These are phyloP conservation scores for Metschnikowia shivogae DNA, from an alignment of 805 yeast genomes.

Conservation along the genomic window DNA sequence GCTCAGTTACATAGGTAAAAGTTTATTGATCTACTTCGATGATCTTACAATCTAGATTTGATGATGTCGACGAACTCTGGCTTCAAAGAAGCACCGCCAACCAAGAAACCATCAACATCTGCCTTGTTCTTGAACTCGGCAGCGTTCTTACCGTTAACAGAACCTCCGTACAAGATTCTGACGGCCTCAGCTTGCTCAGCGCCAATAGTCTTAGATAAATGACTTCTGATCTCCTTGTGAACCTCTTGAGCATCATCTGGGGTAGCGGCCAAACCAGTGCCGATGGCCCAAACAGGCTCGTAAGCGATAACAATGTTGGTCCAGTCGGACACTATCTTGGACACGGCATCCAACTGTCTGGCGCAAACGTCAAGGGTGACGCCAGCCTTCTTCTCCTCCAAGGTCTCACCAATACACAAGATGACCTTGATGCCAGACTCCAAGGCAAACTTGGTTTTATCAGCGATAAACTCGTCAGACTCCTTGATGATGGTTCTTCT, in stretches of 20 bases:
- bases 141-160: constrained; percentile 94
- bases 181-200: constrained; percentile 67
- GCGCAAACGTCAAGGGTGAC: constrained; percentile 81
- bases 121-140: constrained; percentile 82
- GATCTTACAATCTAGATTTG: constrained; percentile 73
- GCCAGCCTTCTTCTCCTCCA: constrained; percentile 90
- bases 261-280: constrained; percentile 98
- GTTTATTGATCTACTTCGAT: background rate
- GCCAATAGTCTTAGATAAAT: constrained; percentile 74
- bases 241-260: constrained; percentile 97
- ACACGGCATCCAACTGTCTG: constrained; percentile 86
- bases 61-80: constrained; percentile 96
- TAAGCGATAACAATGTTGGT: constrained; percentile 88
- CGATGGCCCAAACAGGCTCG: constrained; percentile 99
- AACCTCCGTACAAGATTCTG: constrained; percentile 98
- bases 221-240: constrained; percentile 83
- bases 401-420: constrained; percentile 96
- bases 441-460: constrained; percentile 90
- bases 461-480: constrained; percentile 85
- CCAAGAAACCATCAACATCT: constrained; percentile 97
- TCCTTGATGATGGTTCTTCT: constrained; percentile 94
- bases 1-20: background rate
- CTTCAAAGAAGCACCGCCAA: constrained; percentile 98
- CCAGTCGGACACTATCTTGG: constrained; percentile 84
- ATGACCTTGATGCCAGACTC: constrained; percentile 88